Conservation (phyloP, 2,329 filamentous ascomycete genomes). For the Phaeosphaeriaceae sp. region DNA sequence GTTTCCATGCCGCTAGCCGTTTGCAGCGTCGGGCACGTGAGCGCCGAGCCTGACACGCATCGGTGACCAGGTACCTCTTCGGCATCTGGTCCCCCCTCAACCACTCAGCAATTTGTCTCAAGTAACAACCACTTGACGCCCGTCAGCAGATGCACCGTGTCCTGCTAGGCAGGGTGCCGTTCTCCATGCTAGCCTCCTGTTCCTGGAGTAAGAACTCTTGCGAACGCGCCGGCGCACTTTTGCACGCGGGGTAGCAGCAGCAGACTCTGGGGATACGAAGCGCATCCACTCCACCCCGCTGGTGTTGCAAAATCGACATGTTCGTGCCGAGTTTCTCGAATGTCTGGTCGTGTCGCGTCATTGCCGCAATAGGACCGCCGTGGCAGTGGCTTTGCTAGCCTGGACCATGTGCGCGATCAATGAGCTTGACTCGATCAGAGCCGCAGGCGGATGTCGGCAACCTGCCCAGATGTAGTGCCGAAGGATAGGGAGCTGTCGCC, state of each 20-base stretch:
- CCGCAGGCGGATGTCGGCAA: slow-evolving; percentile 27
- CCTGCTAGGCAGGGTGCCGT: slow-evolving; percentile 24
- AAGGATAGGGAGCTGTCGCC: slow-evolving; percentile 14
- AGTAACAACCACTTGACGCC: slow-evolving; percentile 32
- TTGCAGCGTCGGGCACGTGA: slow-evolving; percentile 29
- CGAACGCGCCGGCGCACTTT: slow-evolving; percentile 13
- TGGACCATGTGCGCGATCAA: slow-evolving; percentile 8
- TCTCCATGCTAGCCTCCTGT: slow-evolving; percentile 24
- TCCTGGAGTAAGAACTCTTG: slow-evolving; percentile 22
- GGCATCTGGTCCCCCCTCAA: slow-evolving; percentile 26
- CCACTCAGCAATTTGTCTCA: slow-evolving; percentile 39
- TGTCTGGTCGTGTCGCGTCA: background rate
- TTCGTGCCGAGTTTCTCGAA: background rate
- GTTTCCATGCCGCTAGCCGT: slow-evolving; percentile 7
- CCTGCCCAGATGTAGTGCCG: slow-evolving; percentile 12
- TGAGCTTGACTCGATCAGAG: slow-evolving; percentile 23
- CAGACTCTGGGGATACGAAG: slow-evolving; percentile 16
- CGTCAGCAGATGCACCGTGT: slow-evolving; percentile 32
- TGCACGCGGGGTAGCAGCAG: slow-evolving; percentile 23
- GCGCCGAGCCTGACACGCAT: slow-evolving; percentile 40
- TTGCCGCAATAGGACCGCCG: slow-evolving; percentile 5
- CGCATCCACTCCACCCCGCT: slow-evolving; percentile 1
- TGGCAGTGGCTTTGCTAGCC: slow-evolving; percentile 5
- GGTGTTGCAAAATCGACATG: slow-evolving; percentile 1
- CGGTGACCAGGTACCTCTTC: slow-evolving; percentile 37